Percentiles rank a stretch among this genome's conserved stretches.
Evolutionary conservation across 176 grass and related monocot species (phyloP).

Genomic region (Lolium perenne): DNA sequence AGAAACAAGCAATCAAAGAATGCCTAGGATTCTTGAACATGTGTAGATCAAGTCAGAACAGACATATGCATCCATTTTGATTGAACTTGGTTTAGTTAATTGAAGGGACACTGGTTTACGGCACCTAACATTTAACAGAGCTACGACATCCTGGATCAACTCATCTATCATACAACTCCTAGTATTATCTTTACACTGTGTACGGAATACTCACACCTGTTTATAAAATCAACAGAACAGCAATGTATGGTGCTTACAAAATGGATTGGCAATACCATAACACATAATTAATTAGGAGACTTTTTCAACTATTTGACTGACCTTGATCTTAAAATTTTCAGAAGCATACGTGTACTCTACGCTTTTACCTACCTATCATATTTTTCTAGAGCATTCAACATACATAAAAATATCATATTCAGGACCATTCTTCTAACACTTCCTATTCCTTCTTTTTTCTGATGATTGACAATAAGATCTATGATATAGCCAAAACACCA

Average conservation of each 20-base stretch:
- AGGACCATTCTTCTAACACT: background rate
- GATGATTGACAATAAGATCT: background rate
- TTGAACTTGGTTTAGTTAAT: background rate
- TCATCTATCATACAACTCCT: constrained; percentile 4
- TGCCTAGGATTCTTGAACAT: background rate
- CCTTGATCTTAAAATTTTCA: background rate
- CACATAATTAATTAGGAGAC: background rate
- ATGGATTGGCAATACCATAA: background rate
- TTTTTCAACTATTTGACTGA: background rate
- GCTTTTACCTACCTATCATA: background rate
- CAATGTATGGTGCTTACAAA: constrained; percentile 2
- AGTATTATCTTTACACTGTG: constrained; percentile 19
- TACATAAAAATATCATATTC: background rate
- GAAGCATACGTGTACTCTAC: background rate
- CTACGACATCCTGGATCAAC: background rate
- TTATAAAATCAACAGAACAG: background rate
- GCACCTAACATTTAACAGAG: background rate
- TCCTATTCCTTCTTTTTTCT: background rate
- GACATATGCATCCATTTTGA: background rate
- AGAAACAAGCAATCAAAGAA: background rate
- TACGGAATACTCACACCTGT: background rate
- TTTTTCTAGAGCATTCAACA: background rate
- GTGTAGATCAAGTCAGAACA: background rate
- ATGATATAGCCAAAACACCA: background rate
- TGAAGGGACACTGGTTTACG: background rate